A percentile compares a stretch with the other conserved stretches of the same genome.
These are phyloP conservation scores for Phytophthora niederhauseri DNA, from an alignment of 352 stramenopile genomes.

Conservation along the genomic window DNA sequence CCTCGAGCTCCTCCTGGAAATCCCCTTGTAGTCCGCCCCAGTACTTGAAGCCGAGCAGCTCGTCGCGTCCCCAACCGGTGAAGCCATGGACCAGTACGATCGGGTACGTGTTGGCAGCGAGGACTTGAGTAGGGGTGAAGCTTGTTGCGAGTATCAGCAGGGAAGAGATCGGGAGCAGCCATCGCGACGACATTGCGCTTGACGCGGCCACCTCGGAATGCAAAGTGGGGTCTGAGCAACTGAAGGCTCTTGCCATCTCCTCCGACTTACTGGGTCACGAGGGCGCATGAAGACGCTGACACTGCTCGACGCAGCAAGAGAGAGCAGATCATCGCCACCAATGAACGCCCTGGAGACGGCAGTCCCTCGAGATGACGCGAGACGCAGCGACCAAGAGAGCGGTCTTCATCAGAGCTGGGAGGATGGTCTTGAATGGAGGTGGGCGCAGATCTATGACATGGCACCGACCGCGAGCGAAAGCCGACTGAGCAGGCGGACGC, in stretches of 20 bases:
- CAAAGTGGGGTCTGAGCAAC: background rate
- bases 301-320: background rate
- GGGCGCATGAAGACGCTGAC: background rate
- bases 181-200: background rate
- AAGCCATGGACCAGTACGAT: slow-evolving; percentile 56
- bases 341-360: background rate
- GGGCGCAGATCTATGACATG: background rate
- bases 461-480: background rate
- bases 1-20: slow-evolving; percentile 36
- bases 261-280: background rate
- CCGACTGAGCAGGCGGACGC: background rate
- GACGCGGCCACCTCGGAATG: background rate
- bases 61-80: slow-evolving; percentile 36
- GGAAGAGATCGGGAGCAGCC: background rate
- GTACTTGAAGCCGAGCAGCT: slow-evolving; percentile 44
- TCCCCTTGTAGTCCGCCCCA: slow-evolving; percentile 47
- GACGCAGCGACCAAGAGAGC: background rate
- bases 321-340: background rate
- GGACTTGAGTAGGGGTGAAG: background rate
- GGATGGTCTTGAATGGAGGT: background rate
- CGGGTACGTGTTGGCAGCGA: slow-evolving; percentile 37
- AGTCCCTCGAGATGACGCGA: background rate
- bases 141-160: background rate
- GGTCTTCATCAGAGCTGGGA: background rate
- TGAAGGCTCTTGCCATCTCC: background rate